Base-by-base conservation (phyloP, 2,329 filamentous ascomycete genomes). In the Trichoderma aggressivum region DNA sequence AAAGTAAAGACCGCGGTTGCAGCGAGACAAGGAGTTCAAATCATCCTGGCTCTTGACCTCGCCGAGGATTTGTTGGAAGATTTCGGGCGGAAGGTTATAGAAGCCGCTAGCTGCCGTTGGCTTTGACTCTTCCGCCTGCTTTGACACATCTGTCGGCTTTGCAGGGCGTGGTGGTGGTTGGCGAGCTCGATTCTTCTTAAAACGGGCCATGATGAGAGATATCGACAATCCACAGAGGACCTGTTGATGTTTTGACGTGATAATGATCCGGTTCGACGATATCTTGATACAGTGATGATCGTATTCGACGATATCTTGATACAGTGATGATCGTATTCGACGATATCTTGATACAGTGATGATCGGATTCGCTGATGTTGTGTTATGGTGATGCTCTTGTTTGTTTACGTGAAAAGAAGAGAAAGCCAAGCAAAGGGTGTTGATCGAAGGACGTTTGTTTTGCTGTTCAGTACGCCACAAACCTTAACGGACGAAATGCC, bases 11-110 rank as follows among this genome's bases (percentile, higher is more conserved):
- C 50, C 32, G 7, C 34, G 62, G 11, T 24, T 63, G 47, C 64
- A 71, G 4, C n/a, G 43, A 30, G 30, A 43, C n/a, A 71, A 65
- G 21, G 47, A 69, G 30, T 16, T 70, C 5, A 71, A 18, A 43
- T 71, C 70, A 4, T 14, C 6, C 6, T 3, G 7, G 8, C 11
- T 28, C 16, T 6, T 14, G 34, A 72, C 21, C 12, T 39, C 3
- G 12, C 8, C 10, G 21, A 70, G 7, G 28, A 72, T 70, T 10
- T 53, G 28, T 4, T 59, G 10, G 5, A 65, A 12, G 21, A 72
- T 30, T n/a, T 72, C 71, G 4, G 16, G 21, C 2, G 71, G 71
- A 18, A 72, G 39, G 24, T 36, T 50, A 8, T 39, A 3, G 7
- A 71, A 28, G 7, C 24, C 21, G 12, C 21, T 26, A 59, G 62